A percentile compares a stretch with the other conserved stretches of the same genome.
Evolutionary conservation across 108 stramenopile genomes (phyloP).

Genomic region (Nitzschia palea): DNA sequence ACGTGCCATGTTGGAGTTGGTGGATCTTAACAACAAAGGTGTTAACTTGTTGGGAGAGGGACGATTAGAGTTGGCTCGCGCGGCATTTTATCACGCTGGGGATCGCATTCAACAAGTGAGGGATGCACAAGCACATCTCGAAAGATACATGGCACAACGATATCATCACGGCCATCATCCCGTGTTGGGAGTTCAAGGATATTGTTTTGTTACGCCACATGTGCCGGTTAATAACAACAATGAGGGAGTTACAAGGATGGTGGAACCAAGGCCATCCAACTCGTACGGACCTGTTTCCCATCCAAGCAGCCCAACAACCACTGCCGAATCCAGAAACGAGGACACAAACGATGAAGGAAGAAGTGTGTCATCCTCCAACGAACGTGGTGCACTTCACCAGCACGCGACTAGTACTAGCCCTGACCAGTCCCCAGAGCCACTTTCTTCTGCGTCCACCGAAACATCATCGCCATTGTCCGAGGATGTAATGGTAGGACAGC

Average conservation of each 20-base stretch:
- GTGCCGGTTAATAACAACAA: neutral
- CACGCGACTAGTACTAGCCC: neutral
- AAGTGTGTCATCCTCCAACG: too few relatives aligned
- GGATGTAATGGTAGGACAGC: neutral
- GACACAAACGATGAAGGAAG: too few relatives aligned
- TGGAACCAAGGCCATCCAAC: neutral
- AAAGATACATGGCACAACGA: neutral
- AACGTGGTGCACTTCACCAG: too few relatives aligned
- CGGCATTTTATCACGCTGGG: slow-evolving; percentile 1
- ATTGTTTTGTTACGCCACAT: neutral
- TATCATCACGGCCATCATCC: neutral
- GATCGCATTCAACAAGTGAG: slow-evolving; percentile 1
- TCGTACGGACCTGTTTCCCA: neutral
- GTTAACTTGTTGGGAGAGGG: slow-evolving; percentile 2
- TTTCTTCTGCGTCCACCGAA: neutral
- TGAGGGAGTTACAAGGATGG: neutral
- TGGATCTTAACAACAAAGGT: slow-evolving; percentile 6
- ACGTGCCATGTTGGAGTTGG: neutral
- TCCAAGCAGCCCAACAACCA: too few relatives aligned
- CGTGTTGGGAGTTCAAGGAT: neutral
- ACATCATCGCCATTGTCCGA: neutral
- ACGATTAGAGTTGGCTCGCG: neutral
- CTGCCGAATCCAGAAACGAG: too few relatives aligned
- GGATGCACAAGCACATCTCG: neutral
- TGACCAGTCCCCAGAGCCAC: neutral